Percentiles rank a stretch among this genome's conserved stretches.
phyloP scores from a whole-genome alignment of 306 rosid species.

The Malus sylvestris region DNA sequence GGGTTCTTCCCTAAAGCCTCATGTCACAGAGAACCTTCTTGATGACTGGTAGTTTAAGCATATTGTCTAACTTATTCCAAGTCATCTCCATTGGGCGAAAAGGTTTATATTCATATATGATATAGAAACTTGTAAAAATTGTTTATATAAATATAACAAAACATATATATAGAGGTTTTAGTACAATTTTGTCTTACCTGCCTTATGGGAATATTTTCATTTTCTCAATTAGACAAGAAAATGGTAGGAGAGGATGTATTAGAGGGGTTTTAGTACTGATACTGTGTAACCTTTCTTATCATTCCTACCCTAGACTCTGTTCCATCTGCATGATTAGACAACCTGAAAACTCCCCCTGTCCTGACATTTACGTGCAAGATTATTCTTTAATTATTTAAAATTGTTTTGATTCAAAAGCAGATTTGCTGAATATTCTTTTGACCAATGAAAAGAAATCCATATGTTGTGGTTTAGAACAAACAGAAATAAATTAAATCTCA shows the following conservation, averaged over 20 bases:
- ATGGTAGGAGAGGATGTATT: background rate
- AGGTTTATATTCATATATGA: background rate
- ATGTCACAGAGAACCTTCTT: constrained; percentile 58
- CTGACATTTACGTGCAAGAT: too few species aligned
- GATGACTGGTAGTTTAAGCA: constrained; percentile 68
- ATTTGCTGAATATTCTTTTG: background rate
- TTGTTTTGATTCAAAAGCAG: background rate
- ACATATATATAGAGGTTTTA: background rate
- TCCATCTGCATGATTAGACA: background rate
- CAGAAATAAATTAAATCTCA: background rate
- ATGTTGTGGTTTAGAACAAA: background rate
- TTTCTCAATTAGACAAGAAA: background rate
- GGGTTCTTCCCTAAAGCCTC: constrained; percentile 73
- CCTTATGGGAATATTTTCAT: background rate
- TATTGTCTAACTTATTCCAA: constrained; percentile 9
- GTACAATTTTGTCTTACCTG: background rate
- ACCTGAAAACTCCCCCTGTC: background rate
- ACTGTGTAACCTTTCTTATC: background rate
- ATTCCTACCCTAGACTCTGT: background rate
- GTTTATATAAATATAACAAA: background rate
- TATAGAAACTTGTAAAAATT: background rate
- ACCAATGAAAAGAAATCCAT: background rate
- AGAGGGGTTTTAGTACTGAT: background rate
- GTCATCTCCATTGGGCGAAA: background rate
- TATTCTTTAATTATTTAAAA: background rate